Percentiles rank a stretch among this genome's conserved stretches.
Conservation (phyloP, 169 alveolate species). For the Plasmodium blacklocki region DNA sequence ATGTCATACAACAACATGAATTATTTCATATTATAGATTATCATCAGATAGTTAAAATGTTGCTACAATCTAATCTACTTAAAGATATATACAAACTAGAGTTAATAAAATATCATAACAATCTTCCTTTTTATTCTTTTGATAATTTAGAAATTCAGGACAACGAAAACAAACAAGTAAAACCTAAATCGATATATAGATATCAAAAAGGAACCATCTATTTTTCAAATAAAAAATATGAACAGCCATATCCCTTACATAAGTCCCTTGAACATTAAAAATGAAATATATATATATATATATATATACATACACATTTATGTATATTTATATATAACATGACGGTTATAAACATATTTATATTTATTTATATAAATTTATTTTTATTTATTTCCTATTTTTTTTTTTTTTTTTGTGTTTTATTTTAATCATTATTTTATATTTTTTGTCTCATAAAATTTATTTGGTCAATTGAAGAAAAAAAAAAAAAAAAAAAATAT, state of each 20-base stretch:
- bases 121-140: conserved; percentile 65
- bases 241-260: conserved; percentile 59
- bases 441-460: no score
- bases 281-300: not conserved
- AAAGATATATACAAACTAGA: conserved; percentile 50
- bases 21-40: conserved; percentile 79
- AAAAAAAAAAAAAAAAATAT: no score
- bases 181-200: conserved; percentile 6
- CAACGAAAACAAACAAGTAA: conserved; percentile 13
- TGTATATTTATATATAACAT: no score
- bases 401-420: no score
- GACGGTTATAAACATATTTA: no score
- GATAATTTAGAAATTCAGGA: conserved; percentile 29
- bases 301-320: no score
- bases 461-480: no score
- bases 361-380: no score
- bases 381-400: no score
- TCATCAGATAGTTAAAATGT: conserved; percentile 74
- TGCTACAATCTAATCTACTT: conserved; percentile 9
- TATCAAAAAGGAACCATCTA: conserved; percentile 59
- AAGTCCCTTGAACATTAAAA: conserved; percentile 17
- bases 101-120: conserved; percentile 56
- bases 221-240: conserved; percentile 46
- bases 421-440: no score
- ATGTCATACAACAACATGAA: conserved; percentile 75